Evolutionary conservation across 495 filamentous ascomycete species (phyloP), one percentile per base, ranked within the genome.

Genomic region (Xylaria intraflava): DNA sequence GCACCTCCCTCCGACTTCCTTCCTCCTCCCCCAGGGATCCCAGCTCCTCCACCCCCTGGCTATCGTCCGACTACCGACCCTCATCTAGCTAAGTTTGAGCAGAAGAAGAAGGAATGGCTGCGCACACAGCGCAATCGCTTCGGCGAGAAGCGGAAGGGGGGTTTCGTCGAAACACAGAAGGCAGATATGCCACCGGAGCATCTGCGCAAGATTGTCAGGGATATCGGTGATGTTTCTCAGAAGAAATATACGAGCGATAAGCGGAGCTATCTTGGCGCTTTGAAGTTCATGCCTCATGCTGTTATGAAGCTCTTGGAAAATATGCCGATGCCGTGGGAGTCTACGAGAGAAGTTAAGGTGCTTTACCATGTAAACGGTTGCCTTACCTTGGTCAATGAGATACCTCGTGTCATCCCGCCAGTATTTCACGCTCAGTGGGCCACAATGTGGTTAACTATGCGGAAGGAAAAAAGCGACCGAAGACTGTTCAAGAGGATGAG

Each of bases 301-400:
- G 94, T 99, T 9, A 70, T 99, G 73, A 99, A 99, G 77, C 82
- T 99, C 17, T 64, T 99, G 51, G 94, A 99, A 78, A 99, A 99
- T 65, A 99, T 99, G 94, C 94, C 94, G 8, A 99, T 99, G 94
- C 94, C 94, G 7, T 99, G 94, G 94, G 94, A 99, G 75, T 89
- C 89, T 27, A 82, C 89, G 6, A 79, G 90, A 46, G 92, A 99
- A 62, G 94, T 99, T 46, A 96, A 96, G 70, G 94, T 99, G 11
- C 75, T 99, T 7, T 99, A 99, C 70, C 94, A 99, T 67, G 90
- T 97, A 56, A 99, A 97, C 60, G 94, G 94, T 10, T 97, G 94
- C 64, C 72, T 99, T 61, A 99, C 94, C 16, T 72, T 99, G 52
- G 94, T 99, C 49, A 99, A 99, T 65, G 94, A 99, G 74, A 90